Evolutionary conservation across 306 rosid species (phyloP).

Genomic region (Calophaca sinica): DNA sequence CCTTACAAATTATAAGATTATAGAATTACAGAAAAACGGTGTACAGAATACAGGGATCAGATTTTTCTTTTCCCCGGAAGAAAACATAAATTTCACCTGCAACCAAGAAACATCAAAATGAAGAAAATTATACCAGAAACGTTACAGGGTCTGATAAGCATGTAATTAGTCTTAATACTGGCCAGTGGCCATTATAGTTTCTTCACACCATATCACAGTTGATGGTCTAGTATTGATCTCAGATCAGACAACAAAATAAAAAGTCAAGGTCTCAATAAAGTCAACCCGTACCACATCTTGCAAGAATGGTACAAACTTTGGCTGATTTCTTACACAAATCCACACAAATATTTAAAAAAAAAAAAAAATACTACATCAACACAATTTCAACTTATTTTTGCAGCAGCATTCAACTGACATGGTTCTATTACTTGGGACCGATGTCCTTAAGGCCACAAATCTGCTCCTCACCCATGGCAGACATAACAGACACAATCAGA

Average conservation of each 20-base stretch:
- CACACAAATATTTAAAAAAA: slow-evolving; percentile 31
- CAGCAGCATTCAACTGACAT: slow-evolving; percentile 36
- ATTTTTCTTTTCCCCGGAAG: background rate
- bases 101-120: background rate
- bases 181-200: slow-evolving; percentile 39
- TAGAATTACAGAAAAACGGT: background rate
- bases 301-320: slow-evolving; percentile 50
- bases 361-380: slow-evolving; percentile 41
- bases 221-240: slow-evolving; percentile 30
- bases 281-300: slow-evolving; percentile 50
- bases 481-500: slow-evolving; percentile 89
- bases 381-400: slow-evolving; percentile 34
- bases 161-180: background rate
- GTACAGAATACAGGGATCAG: background rate
- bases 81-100: background rate
- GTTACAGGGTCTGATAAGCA: slow-evolving; percentile 8
- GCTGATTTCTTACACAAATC: slow-evolving; percentile 47
- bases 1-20: background rate
- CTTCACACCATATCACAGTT: slow-evolving; percentile 43
- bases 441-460: slow-evolving; percentile 87
- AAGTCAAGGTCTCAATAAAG: slow-evolving; percentile 46
- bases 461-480: slow-evolving; percentile 99
- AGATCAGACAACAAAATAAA: slow-evolving; percentile 45
- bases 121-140: slow-evolving; percentile 23
- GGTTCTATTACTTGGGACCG: slow-evolving; percentile 74